Conservation (phyloP, 1,284 basidiomycete genomes). For the Rhodotorula mucilaginosa region DNA sequence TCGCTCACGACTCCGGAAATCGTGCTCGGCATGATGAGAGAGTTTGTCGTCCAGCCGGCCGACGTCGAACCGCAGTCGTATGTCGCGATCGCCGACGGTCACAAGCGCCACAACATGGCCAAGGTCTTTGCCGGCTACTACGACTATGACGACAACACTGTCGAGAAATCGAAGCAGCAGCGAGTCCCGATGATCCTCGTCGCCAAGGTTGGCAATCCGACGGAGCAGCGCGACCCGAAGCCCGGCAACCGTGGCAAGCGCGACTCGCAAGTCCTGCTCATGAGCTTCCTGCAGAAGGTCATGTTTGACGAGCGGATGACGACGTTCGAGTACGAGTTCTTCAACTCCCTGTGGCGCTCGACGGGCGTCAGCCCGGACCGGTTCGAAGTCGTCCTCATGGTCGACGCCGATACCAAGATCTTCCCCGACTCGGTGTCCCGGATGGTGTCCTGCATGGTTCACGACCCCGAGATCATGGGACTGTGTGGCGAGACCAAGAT, state of each 20-base stretch:
- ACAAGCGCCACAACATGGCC: constrained; percentile 99
- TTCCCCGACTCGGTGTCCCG: constrained; percentile 53
- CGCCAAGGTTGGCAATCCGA: constrained; percentile 88
- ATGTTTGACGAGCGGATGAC: constrained; percentile 56
- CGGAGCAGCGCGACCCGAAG: constrained; percentile 82
- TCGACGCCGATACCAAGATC: constrained; percentile 54
- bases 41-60: constrained; percentile 74
- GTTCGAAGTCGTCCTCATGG: constrained; percentile 52
- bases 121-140: constrained; percentile 99
- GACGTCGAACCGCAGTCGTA: constrained; percentile 95
- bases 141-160: constrained; percentile 86
- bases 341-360: constrained; percentile 53
- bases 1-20: constrained; percentile 88
- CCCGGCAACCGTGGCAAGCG: constrained; percentile 99
- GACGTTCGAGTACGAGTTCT: constrained; percentile 54
- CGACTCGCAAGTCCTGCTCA: constrained; percentile 79
- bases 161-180: constrained; percentile 92
- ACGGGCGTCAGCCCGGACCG: constrained; percentile 53
- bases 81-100: constrained; percentile 96
- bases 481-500: constrained; percentile 56
- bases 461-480: constrained; percentile 55
- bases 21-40: constrained; percentile 95
- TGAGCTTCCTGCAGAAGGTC: constrained; percentile 54
- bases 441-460: constrained; percentile 54
- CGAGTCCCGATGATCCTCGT: constrained; percentile 92